Conservation (phyloP, 306 rosid genomes). For the Castanopsis chinensis region DNA sequence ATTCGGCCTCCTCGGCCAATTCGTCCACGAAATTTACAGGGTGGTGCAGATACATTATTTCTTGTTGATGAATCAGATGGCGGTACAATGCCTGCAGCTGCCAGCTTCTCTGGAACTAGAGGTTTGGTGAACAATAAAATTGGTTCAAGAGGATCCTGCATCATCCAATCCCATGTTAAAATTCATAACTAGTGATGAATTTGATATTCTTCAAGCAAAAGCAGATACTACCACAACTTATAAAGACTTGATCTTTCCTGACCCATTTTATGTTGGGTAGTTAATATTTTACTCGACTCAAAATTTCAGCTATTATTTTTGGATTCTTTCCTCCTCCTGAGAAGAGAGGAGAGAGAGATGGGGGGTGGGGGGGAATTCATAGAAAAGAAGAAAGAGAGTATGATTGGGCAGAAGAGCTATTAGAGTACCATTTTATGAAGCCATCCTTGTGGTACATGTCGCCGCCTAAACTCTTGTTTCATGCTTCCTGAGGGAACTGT, state of each 20-base stretch:
- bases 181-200: slow-evolving; percentile 9
- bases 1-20: slow-evolving; percentile 95
- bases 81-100: slow-evolving; percentile 72
- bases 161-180: slow-evolving; percentile 17
- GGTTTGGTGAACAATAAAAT: slow-evolving; percentile 85
- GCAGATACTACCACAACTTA: not conserved
- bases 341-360: not conserved
- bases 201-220: not conserved
- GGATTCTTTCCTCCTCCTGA: not conserved
- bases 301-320: not conserved
- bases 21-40: slow-evolving; percentile 71
- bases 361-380: not conserved
- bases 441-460: slow-evolving; percentile 80
- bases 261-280: not conserved
- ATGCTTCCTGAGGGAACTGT: slow-evolving; percentile 52
- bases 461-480: slow-evolving; percentile 73
- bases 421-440: slow-evolving; percentile 82
- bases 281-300: not conserved
- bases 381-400: not conserved
- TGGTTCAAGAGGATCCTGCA: slow-evolving; percentile 97
- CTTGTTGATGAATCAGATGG: slow-evolving; percentile 54
- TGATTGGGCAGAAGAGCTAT: not conserved
- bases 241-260: not conserved
- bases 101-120: slow-evolving; percentile 85
- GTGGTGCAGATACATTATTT: slow-evolving; percentile 51